A percentile compares a stretch with the other conserved stretches of the same genome.
Evolutionary conservation across 139 green algal genomes (phyloP).

Genomic region (Chlamydomonas eustigma): DNA sequence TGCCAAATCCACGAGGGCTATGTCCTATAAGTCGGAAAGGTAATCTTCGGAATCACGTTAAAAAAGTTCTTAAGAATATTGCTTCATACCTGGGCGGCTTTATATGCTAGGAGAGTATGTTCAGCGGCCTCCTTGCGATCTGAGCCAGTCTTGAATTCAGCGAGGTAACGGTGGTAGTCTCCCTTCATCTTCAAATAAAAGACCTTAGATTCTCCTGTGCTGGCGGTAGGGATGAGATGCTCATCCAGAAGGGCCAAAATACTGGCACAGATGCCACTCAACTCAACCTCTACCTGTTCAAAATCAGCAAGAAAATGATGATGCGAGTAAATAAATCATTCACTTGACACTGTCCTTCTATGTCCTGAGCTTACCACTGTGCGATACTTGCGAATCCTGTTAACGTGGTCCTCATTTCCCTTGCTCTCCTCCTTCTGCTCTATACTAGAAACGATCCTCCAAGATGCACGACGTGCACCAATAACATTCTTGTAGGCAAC

Average conservation of each 20-base stretch:
- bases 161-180: constrained; percentile 97
- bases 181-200: constrained; percentile 91
- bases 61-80: not conserved
- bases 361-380: constrained; percentile 60
- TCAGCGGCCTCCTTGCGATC: constrained; percentile 93
- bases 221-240: constrained; percentile 91
- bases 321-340: not conserved
- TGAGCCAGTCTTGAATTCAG: constrained; percentile 91
- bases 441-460: constrained; percentile 97
- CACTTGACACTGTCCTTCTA: too few relatives aligned
- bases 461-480: constrained; percentile 64
- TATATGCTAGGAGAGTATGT: constrained; percentile 94
- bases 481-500: constrained; percentile 99
- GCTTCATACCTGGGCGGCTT: constrained; percentile 84
- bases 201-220: constrained; percentile 91
- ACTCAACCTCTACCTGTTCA: constrained; percentile 77
- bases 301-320: not conserved
- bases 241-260: constrained; percentile 93
- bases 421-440: constrained; percentile 99
- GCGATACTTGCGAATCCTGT: constrained; percentile 91
- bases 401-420: constrained; percentile 91
- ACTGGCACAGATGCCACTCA: constrained; percentile 79
- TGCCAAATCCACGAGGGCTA: constrained; percentile 88
- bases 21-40: constrained; percentile 68
- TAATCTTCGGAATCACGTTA: constrained; percentile 6